These are phyloP conservation scores for Sphagnum fallax DNA, from an alignment of 228 moss, liverwort and hornwort genomes.

Conservation along the genomic window DNA sequence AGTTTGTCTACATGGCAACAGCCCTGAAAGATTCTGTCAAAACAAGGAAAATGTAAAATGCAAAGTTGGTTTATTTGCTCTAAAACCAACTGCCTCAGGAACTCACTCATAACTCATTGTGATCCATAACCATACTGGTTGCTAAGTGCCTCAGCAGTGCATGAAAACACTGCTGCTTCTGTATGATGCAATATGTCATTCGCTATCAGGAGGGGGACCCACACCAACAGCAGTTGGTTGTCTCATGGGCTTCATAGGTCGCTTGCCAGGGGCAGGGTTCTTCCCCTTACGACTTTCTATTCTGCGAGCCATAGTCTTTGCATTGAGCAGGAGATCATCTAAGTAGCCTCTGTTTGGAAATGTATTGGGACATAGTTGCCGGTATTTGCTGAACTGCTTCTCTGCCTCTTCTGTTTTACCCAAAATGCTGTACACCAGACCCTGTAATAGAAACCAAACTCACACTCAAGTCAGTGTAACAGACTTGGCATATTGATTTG, in stretches of 20 bases:
- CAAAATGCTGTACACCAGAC: constrained; percentile 80
- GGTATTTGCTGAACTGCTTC: constrained; percentile 62
- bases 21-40: too few species aligned
- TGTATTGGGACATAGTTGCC: constrained; percentile 73
- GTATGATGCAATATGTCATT: too few species aligned
- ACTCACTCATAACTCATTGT: too few species aligned
- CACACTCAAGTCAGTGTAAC: background rate
- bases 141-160: too few species aligned
- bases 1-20: too few species aligned
- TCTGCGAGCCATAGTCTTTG: constrained; percentile 73
- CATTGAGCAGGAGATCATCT: constrained; percentile 83
- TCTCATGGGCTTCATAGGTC: constrained; percentile 46
- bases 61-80: too few species aligned
- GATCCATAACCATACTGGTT: too few species aligned
- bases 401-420: constrained; percentile 70
- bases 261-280: constrained; percentile 37
- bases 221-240: constrained; percentile 30
- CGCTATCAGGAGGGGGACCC: background rate
- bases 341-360: constrained; percentile 81
- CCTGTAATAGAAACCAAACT: constrained; percentile 29
- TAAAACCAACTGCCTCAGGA: too few species aligned
- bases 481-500: too few species aligned
- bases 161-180: too few species aligned
- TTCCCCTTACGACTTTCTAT: constrained; percentile 24
- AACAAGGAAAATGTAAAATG: too few species aligned